Conservation (phyloP, 139 green algal species). For the Raphidocelis subcapitata region DNA sequence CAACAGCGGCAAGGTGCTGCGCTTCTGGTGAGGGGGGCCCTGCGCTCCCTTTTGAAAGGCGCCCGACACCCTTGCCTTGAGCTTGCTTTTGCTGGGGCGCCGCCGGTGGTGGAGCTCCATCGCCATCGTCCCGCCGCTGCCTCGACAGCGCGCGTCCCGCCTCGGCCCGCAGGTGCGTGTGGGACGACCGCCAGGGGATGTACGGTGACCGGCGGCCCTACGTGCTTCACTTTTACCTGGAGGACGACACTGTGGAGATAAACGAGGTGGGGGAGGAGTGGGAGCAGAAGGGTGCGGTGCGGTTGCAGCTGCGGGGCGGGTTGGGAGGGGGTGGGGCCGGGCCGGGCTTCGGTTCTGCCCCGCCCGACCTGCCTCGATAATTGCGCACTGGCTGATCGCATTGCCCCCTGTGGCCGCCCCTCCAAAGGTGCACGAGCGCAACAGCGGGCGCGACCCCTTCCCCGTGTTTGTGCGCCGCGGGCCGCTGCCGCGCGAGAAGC, state of each 20-base stretch:
- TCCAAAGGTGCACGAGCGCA: slow-evolving; percentile 59
- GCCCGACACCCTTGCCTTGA: too few relatives aligned
- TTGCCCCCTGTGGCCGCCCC: not conserved
- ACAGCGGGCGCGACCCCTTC: slow-evolving; percentile 82
- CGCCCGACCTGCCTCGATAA: not conserved
- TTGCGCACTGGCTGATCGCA: too few relatives aligned
- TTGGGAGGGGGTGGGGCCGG: not conserved
- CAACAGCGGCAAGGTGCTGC: slow-evolving; percentile 48
- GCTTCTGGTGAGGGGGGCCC: slow-evolving; percentile 46
- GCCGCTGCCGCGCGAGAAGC: slow-evolving; percentile 57
- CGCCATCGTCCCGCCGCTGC: too few relatives aligned
- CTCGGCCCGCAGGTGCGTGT: slow-evolving; percentile 62
- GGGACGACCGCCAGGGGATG: slow-evolving; percentile 76
- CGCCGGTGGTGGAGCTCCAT: too few relatives aligned
- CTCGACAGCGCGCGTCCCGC: slow-evolving; percentile 80
- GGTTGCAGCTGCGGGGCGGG: too few relatives aligned
- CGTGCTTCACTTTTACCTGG: slow-evolving; percentile 91
- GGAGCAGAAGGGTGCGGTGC: too few relatives aligned
- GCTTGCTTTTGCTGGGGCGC: too few relatives aligned
- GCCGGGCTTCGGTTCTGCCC: not conserved
- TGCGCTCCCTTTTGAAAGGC: too few relatives aligned
- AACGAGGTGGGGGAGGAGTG: slow-evolving; percentile 64
- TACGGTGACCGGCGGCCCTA: slow-evolving; percentile 82
- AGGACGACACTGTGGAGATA: slow-evolving; percentile 92
- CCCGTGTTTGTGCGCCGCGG: slow-evolving; percentile 81